Evolutionary conservation across 805 yeast genomes (phyloP).

Genomic region (Saturnispora sekii): DNA sequence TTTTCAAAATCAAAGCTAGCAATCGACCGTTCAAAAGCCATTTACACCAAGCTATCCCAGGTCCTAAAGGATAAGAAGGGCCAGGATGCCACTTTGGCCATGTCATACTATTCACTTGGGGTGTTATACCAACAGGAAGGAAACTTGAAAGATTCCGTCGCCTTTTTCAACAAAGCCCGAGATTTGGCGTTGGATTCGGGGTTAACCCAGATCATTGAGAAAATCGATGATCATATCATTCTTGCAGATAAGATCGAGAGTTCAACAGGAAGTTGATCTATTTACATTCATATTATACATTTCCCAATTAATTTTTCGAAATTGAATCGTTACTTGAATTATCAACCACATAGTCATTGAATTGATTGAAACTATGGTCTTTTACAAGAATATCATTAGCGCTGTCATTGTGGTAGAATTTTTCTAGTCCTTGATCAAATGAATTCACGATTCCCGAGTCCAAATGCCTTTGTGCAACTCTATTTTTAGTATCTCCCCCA

Average conservation of each 20-base stretch:
- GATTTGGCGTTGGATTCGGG: slow-evolving; percentile 60
- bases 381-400: slow-evolving; percentile 43
- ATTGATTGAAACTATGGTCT: slow-evolving; percentile 8
- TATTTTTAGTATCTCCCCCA: slow-evolving; percentile 30
- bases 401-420: slow-evolving; percentile 49
- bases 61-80: slow-evolving; percentile 7
- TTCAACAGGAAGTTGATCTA: background rate
- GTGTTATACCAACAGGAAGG: slow-evolving; percentile 60
- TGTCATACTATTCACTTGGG: slow-evolving; percentile 80
- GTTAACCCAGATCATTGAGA: slow-evolving; percentile 49
- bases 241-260: background rate
- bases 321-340: slow-evolving; percentile 8
- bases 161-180: slow-evolving; percentile 57
- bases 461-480: slow-evolving; percentile 63
- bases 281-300: too few relatives aligned
- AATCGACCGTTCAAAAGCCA: slow-evolving; percentile 14
- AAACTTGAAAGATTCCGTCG: slow-evolving; percentile 46
- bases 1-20: slow-evolving; percentile 10
- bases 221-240: slow-evolving; percentile 50
- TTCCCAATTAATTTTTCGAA: too few relatives aligned
- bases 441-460: slow-evolving; percentile 41
- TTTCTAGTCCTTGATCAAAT: slow-evolving; percentile 39
- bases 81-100: slow-evolving; percentile 34
- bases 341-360: slow-evolving; percentile 16
- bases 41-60: slow-evolving; percentile 16